Conservation (phyloP, 2,329 filamentous ascomycete species). For the Lachnellula arida region DNA sequence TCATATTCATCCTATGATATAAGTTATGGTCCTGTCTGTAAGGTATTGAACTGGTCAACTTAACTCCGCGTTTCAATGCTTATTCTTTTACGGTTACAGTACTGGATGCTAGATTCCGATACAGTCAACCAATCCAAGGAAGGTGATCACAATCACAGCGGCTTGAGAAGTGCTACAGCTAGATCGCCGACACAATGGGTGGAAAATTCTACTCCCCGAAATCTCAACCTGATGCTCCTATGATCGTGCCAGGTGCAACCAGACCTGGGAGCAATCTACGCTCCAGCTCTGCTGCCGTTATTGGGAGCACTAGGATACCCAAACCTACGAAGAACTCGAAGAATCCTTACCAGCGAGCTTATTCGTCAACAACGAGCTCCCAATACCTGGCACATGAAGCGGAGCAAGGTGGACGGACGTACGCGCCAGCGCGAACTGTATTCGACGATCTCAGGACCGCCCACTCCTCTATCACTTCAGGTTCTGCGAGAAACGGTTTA, state of each 20-base stretch:
- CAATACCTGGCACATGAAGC: slow-evolving; percentile 2
- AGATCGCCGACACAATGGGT: too few species aligned
- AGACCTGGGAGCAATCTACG: neutral
- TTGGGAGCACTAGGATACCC: neutral
- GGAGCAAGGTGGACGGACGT: slow-evolving; percentile 5
- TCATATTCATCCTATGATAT: too few species aligned
- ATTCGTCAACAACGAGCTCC: neutral
- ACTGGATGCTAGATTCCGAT: too few species aligned
- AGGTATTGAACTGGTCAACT: too few species aligned
- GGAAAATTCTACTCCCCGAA: too few species aligned
- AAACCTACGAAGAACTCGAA: neutral
- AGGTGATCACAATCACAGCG: too few species aligned
- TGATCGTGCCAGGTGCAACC: neutral
- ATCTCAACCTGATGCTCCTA: neutral
- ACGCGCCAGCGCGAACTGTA: slow-evolving; percentile 20
- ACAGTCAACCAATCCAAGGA: too few species aligned
- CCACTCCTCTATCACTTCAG: slow-evolving; percentile 28
- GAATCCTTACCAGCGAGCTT: neutral
- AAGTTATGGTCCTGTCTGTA: too few species aligned
- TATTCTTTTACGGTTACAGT: too few species aligned
- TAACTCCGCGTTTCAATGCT: too few species aligned
- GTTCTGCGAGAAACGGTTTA: slow-evolving; percentile 16
- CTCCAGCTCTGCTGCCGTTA: neutral
- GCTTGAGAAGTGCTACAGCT: too few species aligned
- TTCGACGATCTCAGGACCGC: slow-evolving; percentile 29